Evolutionary conservation across 805 yeast genomes (phyloP), one percentile per base, ranked within the genome.

Genomic region (Saccharomyces jurei): DNA sequence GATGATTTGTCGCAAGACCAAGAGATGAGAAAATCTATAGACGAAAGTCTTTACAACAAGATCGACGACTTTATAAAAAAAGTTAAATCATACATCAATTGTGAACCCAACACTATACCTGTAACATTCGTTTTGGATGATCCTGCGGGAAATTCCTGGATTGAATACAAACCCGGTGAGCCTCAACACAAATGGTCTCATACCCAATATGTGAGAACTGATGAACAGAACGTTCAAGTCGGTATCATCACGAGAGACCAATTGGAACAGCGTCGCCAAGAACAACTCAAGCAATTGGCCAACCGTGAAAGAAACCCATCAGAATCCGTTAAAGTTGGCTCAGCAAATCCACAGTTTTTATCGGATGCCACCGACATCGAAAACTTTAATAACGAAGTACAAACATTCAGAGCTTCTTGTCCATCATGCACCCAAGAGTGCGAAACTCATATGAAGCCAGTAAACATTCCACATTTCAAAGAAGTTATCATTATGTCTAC

Each of bases 141-240:
- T 71, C 97, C 99, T 29, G 81, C 97, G 1, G 99, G 99, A 14
- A 94, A 94, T 74, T 92, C 98, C 4, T 94, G 97, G 96, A 83
- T 94, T 53, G 96, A 89, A 67, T 89, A 79, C 69, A 71, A 81
- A 56, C 97, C 97, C 21, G 91, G 88, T 56, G 96, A 89, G 68
- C 79, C 96, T 4, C 76, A 86, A 41, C 95, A 89, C 71, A 89
- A 91, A 71, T 92, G 97, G 97, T 79, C 94, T 27, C 86, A 83
- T 70, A 76, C 79, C 32, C 91, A 89, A 64, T 94, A 91, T 69
- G 72, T 78, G 61, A 82, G 99, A 71, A 81, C 94, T 1, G 89
- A 89, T 48, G 95, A 89, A 60, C 98, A 94, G 72, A 87, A 89
- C 64, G 89, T 86, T 41, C 80, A 77, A 53, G 78, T 94, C 48